Conservation (phyloP, 257 asterid species). For the Solanum gracilifrons region DNA sequence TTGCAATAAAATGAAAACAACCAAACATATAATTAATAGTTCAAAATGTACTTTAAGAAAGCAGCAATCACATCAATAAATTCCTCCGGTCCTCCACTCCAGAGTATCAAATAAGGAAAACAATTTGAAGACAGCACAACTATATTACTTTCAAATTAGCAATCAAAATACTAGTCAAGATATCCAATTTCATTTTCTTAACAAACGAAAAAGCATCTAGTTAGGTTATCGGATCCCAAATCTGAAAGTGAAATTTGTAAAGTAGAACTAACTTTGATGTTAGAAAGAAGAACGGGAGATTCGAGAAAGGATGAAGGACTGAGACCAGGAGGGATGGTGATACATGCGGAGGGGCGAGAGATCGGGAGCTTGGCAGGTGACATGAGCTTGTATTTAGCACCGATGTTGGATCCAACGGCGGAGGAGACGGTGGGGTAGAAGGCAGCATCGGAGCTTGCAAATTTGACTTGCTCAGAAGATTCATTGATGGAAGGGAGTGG, state of each 20-base stretch:
- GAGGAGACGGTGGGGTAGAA: background rate
- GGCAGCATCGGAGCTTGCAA: background rate
- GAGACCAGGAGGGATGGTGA: conserved; percentile 85
- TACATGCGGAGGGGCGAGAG: conserved; percentile 83
- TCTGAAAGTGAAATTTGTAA: conserved; percentile 13
- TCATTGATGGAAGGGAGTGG: background rate
- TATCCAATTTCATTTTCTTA: background rate
- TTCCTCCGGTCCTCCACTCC: background rate
- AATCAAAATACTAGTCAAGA: background rate
- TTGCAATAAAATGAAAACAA: conserved; percentile 13
- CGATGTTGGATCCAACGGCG: background rate
- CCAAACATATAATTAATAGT: conserved; percentile 32
- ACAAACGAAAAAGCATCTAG: background rate
- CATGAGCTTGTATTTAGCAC: conserved; percentile 76
- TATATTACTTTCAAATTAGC: background rate
- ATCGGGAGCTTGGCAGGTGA: conserved; percentile 99
- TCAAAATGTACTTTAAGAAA: conserved; percentile 12
- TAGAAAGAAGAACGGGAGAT: conserved; percentile 90
- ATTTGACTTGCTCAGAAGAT: background rate
- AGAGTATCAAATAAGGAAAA: background rate
- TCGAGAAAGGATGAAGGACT: conserved; percentile 94
- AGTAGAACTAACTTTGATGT: conserved; percentile 58
- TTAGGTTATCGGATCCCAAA: conserved; percentile 36
- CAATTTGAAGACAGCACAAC: background rate
- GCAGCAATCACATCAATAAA: conserved; percentile 24